Conservation (phyloP, 2,329 filamentous ascomycete genomes). For the Penicillium sp. region DNA sequence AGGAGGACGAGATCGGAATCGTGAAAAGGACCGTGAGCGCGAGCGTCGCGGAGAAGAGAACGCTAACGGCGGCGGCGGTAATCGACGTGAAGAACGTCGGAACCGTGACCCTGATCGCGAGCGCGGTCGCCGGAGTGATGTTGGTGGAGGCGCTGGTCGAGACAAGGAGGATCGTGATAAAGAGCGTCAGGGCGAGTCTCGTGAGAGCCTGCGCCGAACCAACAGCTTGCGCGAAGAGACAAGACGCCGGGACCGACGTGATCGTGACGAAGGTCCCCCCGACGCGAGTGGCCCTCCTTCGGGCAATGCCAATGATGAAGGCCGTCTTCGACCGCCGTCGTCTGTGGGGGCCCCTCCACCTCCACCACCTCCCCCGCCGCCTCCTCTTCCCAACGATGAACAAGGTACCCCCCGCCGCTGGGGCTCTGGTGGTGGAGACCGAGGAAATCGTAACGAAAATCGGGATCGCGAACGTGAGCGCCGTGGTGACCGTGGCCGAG, state of each 20-base stretch:
- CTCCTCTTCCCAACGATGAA: slow-evolving; percentile 22
- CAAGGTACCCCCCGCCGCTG: slow-evolving; percentile 36
- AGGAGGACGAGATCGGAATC: slow-evolving; percentile 28
- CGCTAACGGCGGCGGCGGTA: slow-evolving; percentile 23
- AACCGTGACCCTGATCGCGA: slow-evolving; percentile 38
- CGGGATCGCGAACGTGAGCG: slow-evolving; percentile 36
- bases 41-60: slow-evolving; percentile 32
- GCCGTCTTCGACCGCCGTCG: slow-evolving; percentile 35
- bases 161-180: slow-evolving; percentile 24
- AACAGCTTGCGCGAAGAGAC: slow-evolving; percentile 34
- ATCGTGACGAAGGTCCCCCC: slow-evolving; percentile 33
- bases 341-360: slow-evolving; percentile 31
- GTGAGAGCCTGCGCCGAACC: slow-evolving; percentile 33
- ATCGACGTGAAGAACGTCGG: slow-evolving; percentile 37
- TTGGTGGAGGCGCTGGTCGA: slow-evolving; percentile 17
- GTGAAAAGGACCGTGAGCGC: slow-evolving; percentile 31
- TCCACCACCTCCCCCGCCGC: slow-evolving; percentile 31
- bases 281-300: slow-evolving; percentile 17
- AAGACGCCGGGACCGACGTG: slow-evolving; percentile 35
- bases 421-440: slow-evolving; percentile 35
- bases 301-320: slow-evolving; percentile 20
- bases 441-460: slow-evolving; percentile 27
- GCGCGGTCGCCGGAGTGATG: slow-evolving; percentile 34
- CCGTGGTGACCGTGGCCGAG: slow-evolving; percentile 34
- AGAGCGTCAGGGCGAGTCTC: slow-evolving; percentile 27